These are phyloP conservation scores for Chaetothyriales sp. DNA, from an alignment of 2,329 filamentous ascomycete species.

Conservation along the genomic window DNA sequence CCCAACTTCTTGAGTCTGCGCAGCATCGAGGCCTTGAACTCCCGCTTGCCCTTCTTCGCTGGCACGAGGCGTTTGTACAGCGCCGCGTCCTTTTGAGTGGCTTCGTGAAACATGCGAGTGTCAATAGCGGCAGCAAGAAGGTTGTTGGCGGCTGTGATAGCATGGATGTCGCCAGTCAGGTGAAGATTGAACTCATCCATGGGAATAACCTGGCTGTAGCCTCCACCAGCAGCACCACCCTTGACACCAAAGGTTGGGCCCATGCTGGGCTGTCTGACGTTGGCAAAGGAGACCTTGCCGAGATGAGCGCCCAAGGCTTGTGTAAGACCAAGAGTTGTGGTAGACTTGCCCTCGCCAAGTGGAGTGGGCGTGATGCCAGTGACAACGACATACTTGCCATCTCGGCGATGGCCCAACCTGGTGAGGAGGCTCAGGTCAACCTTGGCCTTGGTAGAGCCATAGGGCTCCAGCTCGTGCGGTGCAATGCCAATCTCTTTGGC, in stretches of 20 bases:
- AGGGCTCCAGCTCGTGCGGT: conserved; percentile 79
- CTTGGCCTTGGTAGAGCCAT: conserved; percentile 92
- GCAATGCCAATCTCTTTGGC: conserved; percentile 79
- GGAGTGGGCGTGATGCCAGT: conserved; percentile 95
- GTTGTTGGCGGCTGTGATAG: conserved; percentile 94
- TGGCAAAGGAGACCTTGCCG: conserved; percentile 79
- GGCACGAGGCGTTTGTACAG: conserved; percentile 82
- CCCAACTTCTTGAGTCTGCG: conserved; percentile 87
- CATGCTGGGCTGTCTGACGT: conserved; percentile 91
- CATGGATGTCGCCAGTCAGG: conserved; percentile 93
- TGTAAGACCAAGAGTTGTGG: conserved; percentile 86
- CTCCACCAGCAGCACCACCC: conserved; percentile 88
- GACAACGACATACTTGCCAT: conserved; percentile 84
- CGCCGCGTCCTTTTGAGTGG: conserved; percentile 77
- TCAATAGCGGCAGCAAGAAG: conserved; percentile 90
- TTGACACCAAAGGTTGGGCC: conserved; percentile 98
- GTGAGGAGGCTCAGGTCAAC: conserved; percentile 70
- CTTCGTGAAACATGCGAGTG: conserved; percentile 95
- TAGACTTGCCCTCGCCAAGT: conserved; percentile 93
- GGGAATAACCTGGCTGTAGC: conserved; percentile 96
- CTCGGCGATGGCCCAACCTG: conserved; percentile 68
- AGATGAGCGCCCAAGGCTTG: conserved; percentile 85
- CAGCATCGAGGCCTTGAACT: conserved; percentile 83
- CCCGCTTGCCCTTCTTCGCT: conserved; percentile 71
- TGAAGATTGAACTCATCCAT: conserved; percentile 99